A percentile compares a stretch with the other conserved stretches of the same genome.
Evolutionary conservation across 305 asterid genomes (phyloP).

Genomic region (Caryopteris hybrid): DNA sequence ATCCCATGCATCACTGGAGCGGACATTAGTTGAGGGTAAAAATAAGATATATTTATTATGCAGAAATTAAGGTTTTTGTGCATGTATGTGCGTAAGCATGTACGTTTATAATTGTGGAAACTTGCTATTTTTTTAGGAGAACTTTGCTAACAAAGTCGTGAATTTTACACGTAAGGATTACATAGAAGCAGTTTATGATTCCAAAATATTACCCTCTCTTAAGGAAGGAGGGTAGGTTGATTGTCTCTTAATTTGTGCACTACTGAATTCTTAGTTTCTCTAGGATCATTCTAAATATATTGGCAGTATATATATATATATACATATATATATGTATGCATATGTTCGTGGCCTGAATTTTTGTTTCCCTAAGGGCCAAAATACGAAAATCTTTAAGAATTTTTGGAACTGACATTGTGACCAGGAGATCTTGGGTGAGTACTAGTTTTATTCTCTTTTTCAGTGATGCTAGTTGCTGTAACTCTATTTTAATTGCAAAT

Average conservation of each 20-base stretch:
- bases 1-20: too few relatives aligned
- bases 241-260: not conserved
- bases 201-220: not conserved
- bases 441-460: not conserved
- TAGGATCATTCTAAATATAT: not conserved
- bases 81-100: not conserved
- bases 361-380: too few relatives aligned
- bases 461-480: not conserved
- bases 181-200: not conserved
- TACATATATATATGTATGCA: too few relatives aligned
- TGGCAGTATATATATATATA: not conserved
- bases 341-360: not conserved
- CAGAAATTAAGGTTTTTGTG: not conserved
- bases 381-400: not conserved
- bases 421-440: not conserved
- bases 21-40: not conserved
- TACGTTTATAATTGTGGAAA: not conserved
- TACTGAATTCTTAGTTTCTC: not conserved
- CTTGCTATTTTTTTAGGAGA: not conserved
- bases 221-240: slow-evolving; percentile 2
- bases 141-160: not conserved
- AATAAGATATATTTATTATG: not conserved
- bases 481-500: slow-evolving; percentile 12
- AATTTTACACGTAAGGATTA: not conserved
- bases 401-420: not conserved